Evolutionary conservation across 805 yeast genomes (phyloP).

Genomic region (Saccharomycopsis capsularis): DNA sequence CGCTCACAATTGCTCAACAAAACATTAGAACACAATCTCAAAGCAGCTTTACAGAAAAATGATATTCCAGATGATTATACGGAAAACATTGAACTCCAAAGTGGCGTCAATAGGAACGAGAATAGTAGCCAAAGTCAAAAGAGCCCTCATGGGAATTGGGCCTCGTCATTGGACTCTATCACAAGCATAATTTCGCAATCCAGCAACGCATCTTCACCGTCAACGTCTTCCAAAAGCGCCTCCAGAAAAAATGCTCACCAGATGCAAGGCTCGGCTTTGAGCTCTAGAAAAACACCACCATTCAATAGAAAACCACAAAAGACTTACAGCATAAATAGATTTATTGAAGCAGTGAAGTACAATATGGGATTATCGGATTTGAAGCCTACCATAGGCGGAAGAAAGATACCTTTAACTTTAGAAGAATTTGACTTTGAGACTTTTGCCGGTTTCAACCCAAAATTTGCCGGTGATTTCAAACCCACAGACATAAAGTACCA

Average conservation of each 20-base stretch:
- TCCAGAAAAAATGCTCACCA: background rate
- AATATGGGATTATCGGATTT: constrained; percentile 3
- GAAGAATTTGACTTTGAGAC: constrained; percentile 8
- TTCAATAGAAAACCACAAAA: constrained; percentile 5
- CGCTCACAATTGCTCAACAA: constrained; percentile 18
- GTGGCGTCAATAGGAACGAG: background rate
- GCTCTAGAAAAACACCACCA: background rate
- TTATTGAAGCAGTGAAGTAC: constrained; percentile 15
- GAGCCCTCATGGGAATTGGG: no score
- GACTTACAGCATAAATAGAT: constrained; percentile 19
- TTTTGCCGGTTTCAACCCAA: constrained; percentile 4
- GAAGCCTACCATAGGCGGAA: constrained; percentile 9
- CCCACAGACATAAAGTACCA: constrained; percentile 1
- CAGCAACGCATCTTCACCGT: no score
- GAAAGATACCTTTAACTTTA: constrained; percentile 16
- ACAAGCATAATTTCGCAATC: no score
- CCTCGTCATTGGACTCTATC: no score
- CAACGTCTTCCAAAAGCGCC: no score
- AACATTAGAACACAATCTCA: constrained; percentile 18
- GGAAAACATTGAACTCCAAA: constrained; percentile 13
- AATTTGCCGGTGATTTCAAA: background rate
- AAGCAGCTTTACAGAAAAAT: constrained; percentile 10
- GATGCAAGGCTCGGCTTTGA: background rate
- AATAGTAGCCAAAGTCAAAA: background rate
- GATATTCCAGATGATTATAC: background rate